Base-by-base conservation (phyloP, 2,329 filamentous ascomycete species). In the Penicillium hesseltinei region DNA sequence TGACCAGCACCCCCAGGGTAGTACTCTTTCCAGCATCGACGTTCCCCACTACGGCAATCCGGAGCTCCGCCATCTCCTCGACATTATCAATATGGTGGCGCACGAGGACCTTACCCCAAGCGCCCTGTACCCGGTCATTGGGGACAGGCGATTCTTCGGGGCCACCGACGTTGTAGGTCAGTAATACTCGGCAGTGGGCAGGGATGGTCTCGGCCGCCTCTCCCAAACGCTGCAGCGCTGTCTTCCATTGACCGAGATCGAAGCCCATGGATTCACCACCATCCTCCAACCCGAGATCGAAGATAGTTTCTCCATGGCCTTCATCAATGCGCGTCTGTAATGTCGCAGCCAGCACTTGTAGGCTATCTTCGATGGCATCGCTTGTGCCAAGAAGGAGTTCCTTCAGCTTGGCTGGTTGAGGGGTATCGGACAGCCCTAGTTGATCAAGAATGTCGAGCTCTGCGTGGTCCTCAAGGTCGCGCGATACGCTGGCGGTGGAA, bases 21-120 rank as follows among this genome's bases (percentile, higher is more conserved):
- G 94, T 97, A 71, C 91, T 96, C 78, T 99, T 99, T 0, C 94
- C 94, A 10, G 94, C 94, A 73, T 99, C 94, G 54, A 99, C 91
- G 78, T 99, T 99, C 48, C 94, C 94, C 8, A 99, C 94, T 0
- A 99, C 94, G 0, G 93, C 94, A 77, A 99, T 95, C 65, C 94
- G 81, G 10, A 93, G 96, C 81, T 99, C 94, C 60, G 97, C 96
- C 27, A 96, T 90, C 56, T 95, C 87, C 71, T 97, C 92, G 5
- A 91, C 84, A 13, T 82, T 88, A 21, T 82, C 78, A 3, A 92
- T 91, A 23, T 84, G 79, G 69, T 88, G 87, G 39, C 94, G 86
- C 59, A 97, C 83, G 67, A 97, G 84, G 49, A 97, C 74, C 73
- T 96, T 97, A n/a, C 92, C 92, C 62, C 86, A 89, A 63, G 87